A percentile compares a stretch with the other conserved stretches of the same genome.
These are phyloP conservation scores for Nicotiana attenuata DNA, from an alignment of 257 asterid species.

Conservation along the genomic window DNA sequence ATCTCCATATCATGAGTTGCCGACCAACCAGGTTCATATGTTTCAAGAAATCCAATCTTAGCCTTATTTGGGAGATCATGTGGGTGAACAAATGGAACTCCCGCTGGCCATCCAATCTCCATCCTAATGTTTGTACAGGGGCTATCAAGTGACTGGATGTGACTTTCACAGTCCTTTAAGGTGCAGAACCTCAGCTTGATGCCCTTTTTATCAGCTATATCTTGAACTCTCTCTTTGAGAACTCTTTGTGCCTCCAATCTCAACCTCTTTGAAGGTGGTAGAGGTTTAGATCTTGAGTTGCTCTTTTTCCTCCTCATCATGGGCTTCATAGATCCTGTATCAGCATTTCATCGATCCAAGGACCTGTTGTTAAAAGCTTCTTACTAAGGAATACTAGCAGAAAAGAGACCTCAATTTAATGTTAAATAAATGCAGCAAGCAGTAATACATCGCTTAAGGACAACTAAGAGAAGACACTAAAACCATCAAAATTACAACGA, in stretches of 20 bases:
- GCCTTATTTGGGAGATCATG: conserved; percentile 99
- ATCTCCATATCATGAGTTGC: conserved; percentile 76
- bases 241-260: conserved; percentile 98
- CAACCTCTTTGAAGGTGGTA: conserved; percentile 93
- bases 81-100: conserved; percentile 98
- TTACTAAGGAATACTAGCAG: conserved; percentile 40
- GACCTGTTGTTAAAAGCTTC: conserved; percentile 64
- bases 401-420: conserved; percentile 8
- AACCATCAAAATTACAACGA: background rate
- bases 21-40: conserved; percentile 98
- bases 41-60: conserved; percentile 92
- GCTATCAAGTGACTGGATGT: conserved; percentile 75
- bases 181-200: conserved; percentile 92
- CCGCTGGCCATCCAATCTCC: conserved; percentile 98
- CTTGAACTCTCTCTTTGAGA: conserved; percentile 93
- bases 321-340: conserved; percentile 88
- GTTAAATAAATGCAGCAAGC: background rate
- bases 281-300: conserved; percentile 66
- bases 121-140: conserved; percentile 77
- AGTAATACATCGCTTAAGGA: background rate
- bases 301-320: conserved; percentile 55
- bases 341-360: conserved; percentile 83
- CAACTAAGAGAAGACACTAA: background rate
- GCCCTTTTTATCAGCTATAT: conserved; percentile 94
- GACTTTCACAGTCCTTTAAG: conserved; percentile 88